These are phyloP conservation scores for Fusarium papillatum DNA, from an alignment of 2,329 filamentous ascomycete genomes.

Conservation along the genomic window DNA sequence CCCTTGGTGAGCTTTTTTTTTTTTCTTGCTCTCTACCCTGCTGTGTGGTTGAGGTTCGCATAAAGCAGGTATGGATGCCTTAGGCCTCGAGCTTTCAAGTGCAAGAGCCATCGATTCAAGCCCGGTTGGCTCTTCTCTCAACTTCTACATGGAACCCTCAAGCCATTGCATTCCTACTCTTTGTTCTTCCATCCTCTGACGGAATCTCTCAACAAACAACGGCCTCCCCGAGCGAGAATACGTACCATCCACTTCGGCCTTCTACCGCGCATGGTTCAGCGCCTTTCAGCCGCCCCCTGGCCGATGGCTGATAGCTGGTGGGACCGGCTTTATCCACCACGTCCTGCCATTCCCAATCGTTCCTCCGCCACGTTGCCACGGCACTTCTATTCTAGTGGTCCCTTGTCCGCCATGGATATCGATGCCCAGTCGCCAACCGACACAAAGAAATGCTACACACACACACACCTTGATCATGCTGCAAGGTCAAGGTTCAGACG, in stretches of 20 bases:
- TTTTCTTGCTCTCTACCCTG: background rate
- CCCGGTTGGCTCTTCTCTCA: background rate
- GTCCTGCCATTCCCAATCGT: slow-evolving; percentile 42
- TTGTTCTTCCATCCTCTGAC: background rate
- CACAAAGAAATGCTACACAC: slow-evolving; percentile 23
- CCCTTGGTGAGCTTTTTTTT: background rate
- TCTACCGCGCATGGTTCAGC: slow-evolving; percentile 8
- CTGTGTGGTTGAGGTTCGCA: slow-evolving; percentile 21
- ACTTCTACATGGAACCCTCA: background rate
- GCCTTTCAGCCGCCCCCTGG: slow-evolving; percentile 12
- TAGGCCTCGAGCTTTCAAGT: slow-evolving; percentile 1
- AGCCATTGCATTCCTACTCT: slow-evolving; percentile 3
- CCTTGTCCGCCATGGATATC: slow-evolving; percentile 4
- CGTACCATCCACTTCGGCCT: slow-evolving; percentile 18
- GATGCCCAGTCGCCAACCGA: slow-evolving; percentile 2
- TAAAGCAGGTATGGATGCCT: slow-evolving; percentile 20
- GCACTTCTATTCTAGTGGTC: slow-evolving; percentile 44
- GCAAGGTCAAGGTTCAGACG: background rate
- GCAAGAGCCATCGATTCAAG: background rate
- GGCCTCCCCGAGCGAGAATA: slow-evolving; percentile 25
- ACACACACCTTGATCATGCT: background rate
- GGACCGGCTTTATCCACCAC: slow-evolving; percentile 29
- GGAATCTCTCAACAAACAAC: slow-evolving; percentile 29
- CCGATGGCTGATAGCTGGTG: slow-evolving; percentile 26
- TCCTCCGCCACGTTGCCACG: slow-evolving; percentile 45